Percentiles rank a stretch among this genome's conserved stretches.
These are phyloP conservation scores for Oryza officinalis DNA, from an alignment of 176 grass and related monocot species.

Conservation along the genomic window DNA sequence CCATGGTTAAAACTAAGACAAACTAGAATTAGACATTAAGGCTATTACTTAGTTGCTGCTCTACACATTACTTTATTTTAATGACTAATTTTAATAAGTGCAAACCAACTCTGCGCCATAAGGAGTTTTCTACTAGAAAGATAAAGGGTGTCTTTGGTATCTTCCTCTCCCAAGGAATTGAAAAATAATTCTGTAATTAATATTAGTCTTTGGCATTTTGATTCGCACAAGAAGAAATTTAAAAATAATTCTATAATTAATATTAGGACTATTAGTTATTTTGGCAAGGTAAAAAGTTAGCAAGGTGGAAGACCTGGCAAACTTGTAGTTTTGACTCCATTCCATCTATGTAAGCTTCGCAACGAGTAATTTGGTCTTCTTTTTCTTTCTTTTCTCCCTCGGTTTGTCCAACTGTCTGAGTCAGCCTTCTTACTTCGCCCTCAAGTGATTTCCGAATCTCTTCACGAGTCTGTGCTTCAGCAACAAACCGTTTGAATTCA, in stretches of 20 bases:
- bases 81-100: neutral
- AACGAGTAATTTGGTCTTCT: slow-evolving; percentile 82
- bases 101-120: neutral
- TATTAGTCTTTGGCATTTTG: neutral
- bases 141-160: neutral
- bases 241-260: slow-evolving; percentile 6
- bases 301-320: slow-evolving; percentile 62
- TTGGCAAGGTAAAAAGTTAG: slow-evolving; percentile 13
- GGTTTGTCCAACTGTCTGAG: slow-evolving; percentile 62
- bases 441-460: slow-evolving; percentile 71
- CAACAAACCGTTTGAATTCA: slow-evolving; percentile 78
- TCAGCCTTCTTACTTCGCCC: slow-evolving; percentile 79
- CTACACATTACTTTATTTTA: neutral
- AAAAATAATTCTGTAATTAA: slow-evolving; percentile 2
- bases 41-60: neutral
- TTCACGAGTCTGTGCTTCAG: slow-evolving; percentile 65
- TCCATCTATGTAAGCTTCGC: slow-evolving; percentile 84
- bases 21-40: slow-evolving; percentile 1
- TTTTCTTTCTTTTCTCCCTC: slow-evolving; percentile 89
- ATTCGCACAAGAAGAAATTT: neutral
- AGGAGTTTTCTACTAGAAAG: neutral
- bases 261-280: neutral
- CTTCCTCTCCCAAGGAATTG: slow-evolving; percentile 4
- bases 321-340: slow-evolving; percentile 92
- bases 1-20: neutral